Evolutionary conservation across 257 asterid species (phyloP), one percentile per base, ranked within the genome.

Genomic region (Solanum neorickii): DNA sequence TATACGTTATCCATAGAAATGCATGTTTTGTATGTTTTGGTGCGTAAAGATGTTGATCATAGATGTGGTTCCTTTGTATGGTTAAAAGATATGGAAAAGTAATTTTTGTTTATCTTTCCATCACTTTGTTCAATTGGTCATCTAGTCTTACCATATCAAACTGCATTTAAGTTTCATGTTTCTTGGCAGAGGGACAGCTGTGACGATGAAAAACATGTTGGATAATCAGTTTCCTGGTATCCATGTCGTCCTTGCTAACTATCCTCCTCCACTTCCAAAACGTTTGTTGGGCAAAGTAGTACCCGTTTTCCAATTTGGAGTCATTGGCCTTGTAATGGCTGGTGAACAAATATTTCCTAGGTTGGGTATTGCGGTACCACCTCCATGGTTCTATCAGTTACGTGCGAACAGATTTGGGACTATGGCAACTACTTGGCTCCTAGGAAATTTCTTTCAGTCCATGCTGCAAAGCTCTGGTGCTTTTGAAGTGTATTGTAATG

Each of bases 261-360:
- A 93, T 89, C 99, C 99, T 69, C 94, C 99, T 47, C 93, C 98
- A 85, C 91, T 95, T 62, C 98, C 98, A 9, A 97, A 97, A 88
- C 99, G 98, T 83, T 83, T 93, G 90, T 86, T 97, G 91, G 93
- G 98, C 91, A 95, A 97, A 91, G 76, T 97, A 69, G 97, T 97
- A 21, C 98, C 99, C 3, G 76, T 97, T 41, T 87, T 92, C 86
- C 99, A 97, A 87, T 92, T 97, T 91, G 97, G 99, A 21, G 90
- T 95, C 85, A 91, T 97, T 78, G 95, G 96, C 47, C 89, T 95
- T 66, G 91, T 97, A 87, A 90, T 94, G 89, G 98, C 92, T 1
- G 99, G 99, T 77, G 98, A 97, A 83, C 98, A 95, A 16, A 94
- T 96, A 62, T 96, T 96, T 87, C 99, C 97, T 10, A 92, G 94